These are phyloP conservation scores for Phytophthora citricola DNA, from an alignment of 352 stramenopile species.

Conservation along the genomic window DNA sequence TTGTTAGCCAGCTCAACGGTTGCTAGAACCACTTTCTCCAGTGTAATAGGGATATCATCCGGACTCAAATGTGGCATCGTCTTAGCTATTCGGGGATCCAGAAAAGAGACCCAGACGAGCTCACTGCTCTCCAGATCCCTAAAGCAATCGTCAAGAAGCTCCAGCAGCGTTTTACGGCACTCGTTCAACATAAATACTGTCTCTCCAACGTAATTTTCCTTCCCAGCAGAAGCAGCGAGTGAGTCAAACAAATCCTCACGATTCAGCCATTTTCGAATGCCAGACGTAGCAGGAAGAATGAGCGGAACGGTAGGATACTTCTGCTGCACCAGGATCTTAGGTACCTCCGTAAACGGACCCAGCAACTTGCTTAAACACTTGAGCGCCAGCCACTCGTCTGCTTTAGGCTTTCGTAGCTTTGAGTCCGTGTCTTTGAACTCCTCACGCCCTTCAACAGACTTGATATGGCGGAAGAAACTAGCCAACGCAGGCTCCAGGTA, in stretches of 20 bases:
- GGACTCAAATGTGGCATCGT: background rate
- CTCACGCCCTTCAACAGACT: no score
- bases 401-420: no score
- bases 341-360: background rate
- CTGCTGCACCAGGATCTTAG: background rate
- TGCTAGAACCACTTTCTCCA: no score
- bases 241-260: background rate
- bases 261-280: background rate
- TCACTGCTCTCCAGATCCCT: background rate
- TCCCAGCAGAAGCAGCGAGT: background rate
- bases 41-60: background rate
- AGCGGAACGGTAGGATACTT: background rate
- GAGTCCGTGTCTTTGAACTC: no score
- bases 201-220: background rate
- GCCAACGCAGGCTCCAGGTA: no score
- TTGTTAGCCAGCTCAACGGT: no score
- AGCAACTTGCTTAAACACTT: background rate
- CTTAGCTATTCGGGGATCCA: background rate
- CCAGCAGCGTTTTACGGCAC: background rate
- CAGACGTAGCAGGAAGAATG: background rate
- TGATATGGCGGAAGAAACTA: no score
- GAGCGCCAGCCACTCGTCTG: background rate
- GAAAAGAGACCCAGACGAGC: background rate
- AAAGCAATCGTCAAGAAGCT: background rate
- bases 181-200: background rate